Evolutionary conservation across 1,284 basidiomycete species (phyloP).

Genomic region (Marasmius sp.): DNA sequence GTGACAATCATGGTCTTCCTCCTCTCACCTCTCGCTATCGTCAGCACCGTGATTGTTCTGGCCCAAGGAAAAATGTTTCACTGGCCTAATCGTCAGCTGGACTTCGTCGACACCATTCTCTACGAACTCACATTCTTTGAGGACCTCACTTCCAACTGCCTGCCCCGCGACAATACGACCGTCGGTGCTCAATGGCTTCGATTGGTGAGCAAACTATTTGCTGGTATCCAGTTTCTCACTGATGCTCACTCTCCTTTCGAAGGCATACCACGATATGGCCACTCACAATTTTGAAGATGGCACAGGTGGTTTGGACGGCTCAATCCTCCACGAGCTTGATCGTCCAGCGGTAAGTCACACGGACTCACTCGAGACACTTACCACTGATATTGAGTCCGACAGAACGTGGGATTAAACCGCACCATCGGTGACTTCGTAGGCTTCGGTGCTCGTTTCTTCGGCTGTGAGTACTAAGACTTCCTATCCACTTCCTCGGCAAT

Average conservation of each 20-base stretch:
- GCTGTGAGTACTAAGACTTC: slow-evolving; percentile 5
- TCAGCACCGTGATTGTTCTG: not conserved
- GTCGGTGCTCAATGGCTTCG: slow-evolving; percentile 2
- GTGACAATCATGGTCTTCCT: not conserved
- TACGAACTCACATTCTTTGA: not conserved
- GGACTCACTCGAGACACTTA: not conserved
- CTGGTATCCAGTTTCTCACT: not conserved
- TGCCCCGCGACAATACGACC: not conserved
- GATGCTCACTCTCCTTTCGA: too few relatives aligned
- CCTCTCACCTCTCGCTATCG: not conserved
- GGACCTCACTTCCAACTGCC: not conserved
- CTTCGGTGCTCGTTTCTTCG: slow-evolving; percentile 9
- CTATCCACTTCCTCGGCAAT: not conserved
- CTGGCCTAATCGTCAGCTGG: not conserved
- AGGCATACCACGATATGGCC: slow-evolving; percentile 31
- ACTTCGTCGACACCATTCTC: not conserved
- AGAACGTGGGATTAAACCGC: slow-evolving; percentile 28
- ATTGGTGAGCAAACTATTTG: not conserved
- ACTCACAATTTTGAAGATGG: slow-evolving; percentile 24
- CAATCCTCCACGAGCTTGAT: slow-evolving; percentile 27
- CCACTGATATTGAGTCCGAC: not conserved
- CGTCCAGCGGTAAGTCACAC: slow-evolving; percentile 22
- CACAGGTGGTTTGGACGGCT: slow-evolving; percentile 28
- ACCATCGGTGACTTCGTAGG: slow-evolving; percentile 22
- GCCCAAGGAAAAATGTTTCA: not conserved